These are phyloP conservation scores for Zangia roseola DNA, from an alignment of 768 basidiomycete species.

Conservation along the genomic window DNA sequence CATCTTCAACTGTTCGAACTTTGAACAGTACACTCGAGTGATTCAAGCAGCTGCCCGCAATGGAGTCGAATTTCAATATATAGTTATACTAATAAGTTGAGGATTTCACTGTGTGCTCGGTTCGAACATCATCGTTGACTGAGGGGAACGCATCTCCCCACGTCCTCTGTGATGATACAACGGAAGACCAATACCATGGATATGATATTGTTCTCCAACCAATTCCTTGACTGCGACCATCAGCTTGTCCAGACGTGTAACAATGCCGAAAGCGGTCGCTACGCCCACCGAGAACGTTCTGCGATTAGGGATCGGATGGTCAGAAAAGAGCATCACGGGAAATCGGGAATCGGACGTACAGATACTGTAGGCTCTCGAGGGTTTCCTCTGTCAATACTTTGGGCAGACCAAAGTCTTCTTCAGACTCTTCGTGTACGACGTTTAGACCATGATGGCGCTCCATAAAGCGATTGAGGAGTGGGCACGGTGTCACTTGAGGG, in stretches of 20 bases:
- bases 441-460: conserved; percentile 56
- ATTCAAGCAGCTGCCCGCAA: too few species aligned
- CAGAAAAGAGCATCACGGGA: conserved; percentile 3
- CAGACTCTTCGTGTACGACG: conserved; percentile 66
- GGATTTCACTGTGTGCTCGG: background rate
- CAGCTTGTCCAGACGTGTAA: conserved; percentile 72
- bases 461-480: conserved; percentile 48
- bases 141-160: conserved; percentile 32
- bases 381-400: conserved; percentile 68
- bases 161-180: conserved; percentile 19
- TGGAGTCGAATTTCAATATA: too few species aligned
- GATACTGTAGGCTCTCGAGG: conserved; percentile 73
- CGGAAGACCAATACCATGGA: conserved; percentile 58
- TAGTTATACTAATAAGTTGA: background rate
- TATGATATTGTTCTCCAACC: conserved; percentile 85
- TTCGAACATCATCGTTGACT: background rate
- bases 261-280: conserved; percentile 63
- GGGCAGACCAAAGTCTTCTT: conserved; percentile 75
- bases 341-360: conserved; percentile 48
- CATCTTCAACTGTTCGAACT: too few species aligned
- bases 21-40: too few species aligned
- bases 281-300: conserved; percentile 75
- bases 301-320: background rate
- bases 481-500: conserved; percentile 86
- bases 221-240: conserved; percentile 84